Evolutionary conservation across 495 filamentous ascomycete genomes (phyloP).

Genomic region (Daldinia childiae): DNA sequence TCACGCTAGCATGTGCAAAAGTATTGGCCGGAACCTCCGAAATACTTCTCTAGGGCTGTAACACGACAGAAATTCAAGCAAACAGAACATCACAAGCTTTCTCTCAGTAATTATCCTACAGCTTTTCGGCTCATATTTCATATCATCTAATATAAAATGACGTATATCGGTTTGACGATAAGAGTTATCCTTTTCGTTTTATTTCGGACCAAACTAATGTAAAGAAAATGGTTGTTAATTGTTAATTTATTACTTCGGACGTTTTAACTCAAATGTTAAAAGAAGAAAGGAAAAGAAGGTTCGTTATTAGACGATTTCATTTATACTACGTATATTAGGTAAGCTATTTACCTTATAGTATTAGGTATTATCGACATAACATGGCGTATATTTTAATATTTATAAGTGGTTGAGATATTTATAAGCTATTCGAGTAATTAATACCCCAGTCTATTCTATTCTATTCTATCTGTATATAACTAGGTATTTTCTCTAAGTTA

Average conservation of each 20-base stretch:
- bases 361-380: background rate
- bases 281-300: background rate
- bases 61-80: slow-evolving; percentile 1
- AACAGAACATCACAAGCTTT: background rate
- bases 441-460: background rate
- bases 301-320: background rate
- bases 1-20: slow-evolving; percentile 12
- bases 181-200: background rate
- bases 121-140: background rate
- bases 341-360: no score
- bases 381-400: background rate
- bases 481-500: background rate
- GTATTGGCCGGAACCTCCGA: slow-evolving; percentile 21
- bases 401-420: background rate
- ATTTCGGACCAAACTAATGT: background rate
- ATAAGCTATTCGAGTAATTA: background rate
- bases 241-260: background rate
- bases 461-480: background rate
- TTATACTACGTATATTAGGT: no score
- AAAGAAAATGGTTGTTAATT: background rate
- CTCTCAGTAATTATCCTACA: background rate
- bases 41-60: background rate
- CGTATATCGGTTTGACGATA: background rate
- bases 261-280: background rate
- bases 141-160: background rate